Base-by-base conservation (phyloP, 345 rosid genomes). In the Aquilaria yunnanensis region DNA sequence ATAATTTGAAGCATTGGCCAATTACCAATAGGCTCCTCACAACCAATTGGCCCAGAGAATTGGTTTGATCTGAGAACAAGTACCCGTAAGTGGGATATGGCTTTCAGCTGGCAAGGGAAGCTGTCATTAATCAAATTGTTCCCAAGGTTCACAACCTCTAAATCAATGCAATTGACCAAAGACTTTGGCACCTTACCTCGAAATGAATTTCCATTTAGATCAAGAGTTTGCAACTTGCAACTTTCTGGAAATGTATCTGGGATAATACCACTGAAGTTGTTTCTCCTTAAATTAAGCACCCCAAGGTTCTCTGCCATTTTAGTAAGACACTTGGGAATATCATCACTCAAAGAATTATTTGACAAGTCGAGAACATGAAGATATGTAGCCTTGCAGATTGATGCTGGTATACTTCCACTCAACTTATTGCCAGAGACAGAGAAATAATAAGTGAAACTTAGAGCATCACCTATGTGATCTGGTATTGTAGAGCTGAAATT, bases 1-100 rank as follows among this genome's bases (percentile, higher is more conserved):
- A 82, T 54, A 51, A 79, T 77, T 33, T 79, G 86, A 66, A 74
- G 76, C 70, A 0, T 70, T 0, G 64, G 54, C 81, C 72, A 80
- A 0, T 12, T 9, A 6, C 0, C 31, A 5, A 4, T 2, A n/a
- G 6, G 37, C 9, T n/a, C 1, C 1, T 11, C 29, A 55, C 82
- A 79, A 30, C 54, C 55, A 14, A 77, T 57, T 0, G 0, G 0
- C 0, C 83, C 85, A 10, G 11, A 47, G 12, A 82, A 72, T 0
- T 1, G 33, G 63, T 83, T 83, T 1, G 31, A 69, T 12, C 81
- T 62, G 32, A 83, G 56, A 59, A 74, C 71, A 3, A 78, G 80
- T 31, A 74, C 78, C 3, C 61, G 66, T 59, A 83, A 68, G 54
- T 59, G 76, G 4, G 77, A 64, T 10, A 68, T 33, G 13, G 5